phyloP scores from a whole-genome alignment of 805 yeast species.

The Wickerhamomyces pijperi region DNA sequence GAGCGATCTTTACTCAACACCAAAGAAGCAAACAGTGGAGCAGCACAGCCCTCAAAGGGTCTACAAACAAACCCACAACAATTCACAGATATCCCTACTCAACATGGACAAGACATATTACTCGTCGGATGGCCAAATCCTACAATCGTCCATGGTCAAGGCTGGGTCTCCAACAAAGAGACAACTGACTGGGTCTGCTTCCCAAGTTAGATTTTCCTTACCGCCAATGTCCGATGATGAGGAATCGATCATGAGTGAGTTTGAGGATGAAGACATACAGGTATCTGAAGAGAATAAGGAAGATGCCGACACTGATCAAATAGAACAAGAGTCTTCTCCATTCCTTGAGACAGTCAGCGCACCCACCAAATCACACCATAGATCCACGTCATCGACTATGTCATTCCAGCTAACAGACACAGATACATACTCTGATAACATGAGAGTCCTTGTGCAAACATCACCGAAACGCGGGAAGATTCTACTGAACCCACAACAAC shows the following conservation, averaged over 20 bases:
- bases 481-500: constrained; percentile 24
- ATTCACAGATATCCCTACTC: constrained; percentile 1
- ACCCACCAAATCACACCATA: constrained; percentile 3
- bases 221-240: constrained; percentile 6
- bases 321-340: constrained; percentile 3
- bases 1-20: constrained; percentile 1
- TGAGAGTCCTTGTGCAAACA: constrained; percentile 9
- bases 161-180: constrained; percentile 18
- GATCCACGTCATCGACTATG: background rate
- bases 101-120: constrained; percentile 10
- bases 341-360: constrained; percentile 3
- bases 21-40: constrained; percentile 3
- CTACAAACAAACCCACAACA: constrained; percentile 2
- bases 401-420: constrained; percentile 1
- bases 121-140: constrained; percentile 16
- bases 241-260: background rate
- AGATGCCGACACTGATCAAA: constrained; percentile 1
- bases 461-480: constrained; percentile 16
- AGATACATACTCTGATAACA: constrained; percentile 8
- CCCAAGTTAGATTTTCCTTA: constrained; percentile 19
- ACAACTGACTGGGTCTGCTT: constrained; percentile 15
- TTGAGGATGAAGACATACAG: too few relatives aligned
- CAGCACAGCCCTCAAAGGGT: background rate
- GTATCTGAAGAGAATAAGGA: background rate
- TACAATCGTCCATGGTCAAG: constrained; percentile 19